Evolutionary conservation across 1,284 basidiomycete species (phyloP), one percentile per base, ranked within the genome.

Genomic region (Xerocomus minutiporus): DNA sequence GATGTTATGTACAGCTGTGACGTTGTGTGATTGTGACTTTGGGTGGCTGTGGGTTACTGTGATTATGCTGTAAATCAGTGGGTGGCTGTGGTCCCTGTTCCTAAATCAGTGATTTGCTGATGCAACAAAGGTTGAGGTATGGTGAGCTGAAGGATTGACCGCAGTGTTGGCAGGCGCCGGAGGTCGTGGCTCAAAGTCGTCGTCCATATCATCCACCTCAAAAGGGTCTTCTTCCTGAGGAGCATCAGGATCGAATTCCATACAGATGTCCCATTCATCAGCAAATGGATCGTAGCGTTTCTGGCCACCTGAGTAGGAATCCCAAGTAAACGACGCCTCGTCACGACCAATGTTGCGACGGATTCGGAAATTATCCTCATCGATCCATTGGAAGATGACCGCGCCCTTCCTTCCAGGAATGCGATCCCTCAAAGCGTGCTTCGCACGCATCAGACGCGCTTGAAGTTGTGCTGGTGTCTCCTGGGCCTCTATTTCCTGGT

Each of bases 211-310:
- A 26, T 38, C 36, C 36, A 20, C 36, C 13, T 38, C 17, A 20
- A 12, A 5, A 12, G 25, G 25, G 25, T 26, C 25, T 26, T 38
- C 9, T 5, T 41, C 39, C 13, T 12, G 23, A 25, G 39, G 39
- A 5, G 39, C 39, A 41, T 41, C 7, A 1, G 6, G 20, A 13
- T 48, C 41, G 5, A 51, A 54, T 4, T 51, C 35, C 6, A 40
- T 48, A 23, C 49, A 51, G 20, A 54, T 40, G 15, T 54, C 28
- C 41, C 46, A 51, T 35, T 43, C 8, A 20, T 54, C 17, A 1
- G 9, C 4, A 25, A 54, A 54, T 8, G 31, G 1, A 45, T 51
- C 31, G 23, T 53, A 55, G n/a, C 4, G 20, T 26, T 46, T 55
- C 28, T 52, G 50, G 15, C 40, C 8, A 5, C 50, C 41, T 1